Evolutionary conservation across 2,329 filamentous ascomycete species (phyloP), one percentile per base, ranked within the genome.

Genomic region (Fusarium musae): DNA sequence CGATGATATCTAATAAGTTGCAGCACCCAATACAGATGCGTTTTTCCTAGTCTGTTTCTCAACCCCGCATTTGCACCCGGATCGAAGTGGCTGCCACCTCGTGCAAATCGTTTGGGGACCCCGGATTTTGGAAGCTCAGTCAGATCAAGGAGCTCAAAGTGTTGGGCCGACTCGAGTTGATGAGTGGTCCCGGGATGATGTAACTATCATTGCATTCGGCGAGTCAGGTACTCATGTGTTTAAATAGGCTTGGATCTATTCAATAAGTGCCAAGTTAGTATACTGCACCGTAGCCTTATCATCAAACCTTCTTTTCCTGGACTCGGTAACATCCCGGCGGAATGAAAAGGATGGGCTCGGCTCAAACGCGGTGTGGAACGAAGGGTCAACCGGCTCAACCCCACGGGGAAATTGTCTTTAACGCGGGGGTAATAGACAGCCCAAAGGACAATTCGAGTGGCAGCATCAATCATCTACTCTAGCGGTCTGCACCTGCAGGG

Each of bases 21-120:
- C 47, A 28, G 49, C 44, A 40, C 39, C 57, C 42, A 47, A 37
- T 44, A 50, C 54, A 65, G 30, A 37, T 69, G 34, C 42, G 21
- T 40, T 56, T 30, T 58, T 23, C 44, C 44, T 47, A 58, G 30
- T 26, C 28, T 61, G 49, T 49, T 47, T 21, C 53, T 50, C 28
- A 68, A 70, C 74, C 74, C 76, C 76, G 70, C 75, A 78, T 61
- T 66, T 64, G 68, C 70, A 77, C 70, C 66, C 63, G 66, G 75
- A 67, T 67, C 43, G 23, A 49, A 74, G 59, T 23, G 63, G 39
- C 47, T 73, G 57, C 47, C 49, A 64, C 66, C 59, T 63, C 53
- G 46, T 61, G 59, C 63, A 43, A 59, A 68, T 49, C 37, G 60
- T 69, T 60, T 62, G 61, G 61, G 36, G 58, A 39, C 46, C 42